Evolutionary conservation across 352 stramenopile species (phyloP).

Genomic region (Phytopythium chamaehyphon): DNA sequence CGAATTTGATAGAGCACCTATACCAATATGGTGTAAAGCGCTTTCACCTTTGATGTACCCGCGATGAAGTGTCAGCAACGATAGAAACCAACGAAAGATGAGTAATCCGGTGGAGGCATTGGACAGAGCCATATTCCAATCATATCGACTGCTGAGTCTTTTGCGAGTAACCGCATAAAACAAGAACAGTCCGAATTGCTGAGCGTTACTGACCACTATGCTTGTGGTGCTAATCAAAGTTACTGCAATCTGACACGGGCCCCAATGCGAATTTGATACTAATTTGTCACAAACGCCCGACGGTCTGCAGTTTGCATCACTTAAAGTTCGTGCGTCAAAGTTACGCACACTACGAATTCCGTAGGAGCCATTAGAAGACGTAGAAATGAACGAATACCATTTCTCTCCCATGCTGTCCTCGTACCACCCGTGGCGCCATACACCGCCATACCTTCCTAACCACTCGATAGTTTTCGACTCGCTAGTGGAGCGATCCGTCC

Average conservation of each 20-base stretch:
- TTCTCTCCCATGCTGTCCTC: constrained; percentile 14
- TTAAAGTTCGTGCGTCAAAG: constrained; percentile 15
- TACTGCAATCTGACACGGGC: no score
- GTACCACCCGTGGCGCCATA: constrained; percentile 26
- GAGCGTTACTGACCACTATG: no score
- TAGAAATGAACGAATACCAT: constrained; percentile 19
- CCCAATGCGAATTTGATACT: no score
- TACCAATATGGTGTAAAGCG: no score
- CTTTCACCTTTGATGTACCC: no score
- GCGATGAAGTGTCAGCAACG: no score
- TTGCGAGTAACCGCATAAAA: no score
- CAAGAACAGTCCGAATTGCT: constrained; percentile 23
- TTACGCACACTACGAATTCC: constrained; percentile 13
- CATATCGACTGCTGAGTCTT: constrained; percentile 9
- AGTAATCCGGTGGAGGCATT: constrained; percentile 25
- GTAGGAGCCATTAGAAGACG: constrained; percentile 6
- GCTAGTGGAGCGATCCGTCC: no score
- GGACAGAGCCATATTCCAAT: constrained; percentile 27
- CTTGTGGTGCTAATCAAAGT: no score
- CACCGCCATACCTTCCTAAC: constrained; percentile 5
- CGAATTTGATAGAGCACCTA: no score
- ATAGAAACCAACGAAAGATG: constrained; percentile 37
- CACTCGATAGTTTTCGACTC: constrained; percentile 7
- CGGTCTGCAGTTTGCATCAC: no score
- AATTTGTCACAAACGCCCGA: no score